These are phyloP conservation scores for Zymoseptoria passerinii DNA, from an alignment of 2,329 filamentous ascomycete genomes.

Conservation along the genomic window DNA sequence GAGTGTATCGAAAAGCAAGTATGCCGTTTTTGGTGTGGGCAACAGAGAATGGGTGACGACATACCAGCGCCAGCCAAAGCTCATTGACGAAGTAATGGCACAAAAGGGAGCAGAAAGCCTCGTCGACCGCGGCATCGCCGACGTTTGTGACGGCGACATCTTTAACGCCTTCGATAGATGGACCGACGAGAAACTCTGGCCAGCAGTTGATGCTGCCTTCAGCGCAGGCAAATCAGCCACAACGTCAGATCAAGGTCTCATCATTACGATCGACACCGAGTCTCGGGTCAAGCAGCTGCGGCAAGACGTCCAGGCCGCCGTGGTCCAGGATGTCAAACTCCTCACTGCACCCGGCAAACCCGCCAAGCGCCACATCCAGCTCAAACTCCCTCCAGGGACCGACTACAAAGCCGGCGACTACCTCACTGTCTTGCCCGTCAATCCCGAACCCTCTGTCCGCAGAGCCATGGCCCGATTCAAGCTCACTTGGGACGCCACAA, in stretches of 20 bases:
- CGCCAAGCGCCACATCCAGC: constrained; percentile 48
- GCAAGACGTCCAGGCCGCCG: constrained; percentile 53
- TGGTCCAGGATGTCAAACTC: constrained; percentile 45
- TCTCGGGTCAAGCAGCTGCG: constrained; percentile 41
- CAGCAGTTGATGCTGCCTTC: not conserved
- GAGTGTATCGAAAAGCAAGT: constrained; percentile 30
- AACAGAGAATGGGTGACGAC: constrained; percentile 45
- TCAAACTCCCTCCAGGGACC: constrained; percentile 38
- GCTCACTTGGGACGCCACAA: constrained; percentile 55
- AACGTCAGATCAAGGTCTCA: not conserved
- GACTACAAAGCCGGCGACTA: constrained; percentile 54
- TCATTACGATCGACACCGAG: constrained; percentile 1
- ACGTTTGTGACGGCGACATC: constrained; percentile 31
- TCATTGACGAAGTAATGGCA: constrained; percentile 50
- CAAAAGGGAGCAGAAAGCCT: constrained; percentile 41
- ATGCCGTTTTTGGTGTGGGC: constrained; percentile 36
- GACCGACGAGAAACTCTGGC: constrained; percentile 10
- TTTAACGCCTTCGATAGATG: constrained; percentile 36
- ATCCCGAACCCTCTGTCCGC: constrained; percentile 51
- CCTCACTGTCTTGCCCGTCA: constrained; percentile 44
- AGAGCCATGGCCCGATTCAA: constrained; percentile 56
- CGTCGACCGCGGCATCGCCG: constrained; percentile 27
- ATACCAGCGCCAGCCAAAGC: constrained; percentile 59
- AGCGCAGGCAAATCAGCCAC: not conserved
- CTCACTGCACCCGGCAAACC: constrained; percentile 45